Evolutionary conservation across 1,284 basidiomycete species (phyloP), one percentile per base, ranked within the genome.

Genomic region (Trichosporon sp.): DNA sequence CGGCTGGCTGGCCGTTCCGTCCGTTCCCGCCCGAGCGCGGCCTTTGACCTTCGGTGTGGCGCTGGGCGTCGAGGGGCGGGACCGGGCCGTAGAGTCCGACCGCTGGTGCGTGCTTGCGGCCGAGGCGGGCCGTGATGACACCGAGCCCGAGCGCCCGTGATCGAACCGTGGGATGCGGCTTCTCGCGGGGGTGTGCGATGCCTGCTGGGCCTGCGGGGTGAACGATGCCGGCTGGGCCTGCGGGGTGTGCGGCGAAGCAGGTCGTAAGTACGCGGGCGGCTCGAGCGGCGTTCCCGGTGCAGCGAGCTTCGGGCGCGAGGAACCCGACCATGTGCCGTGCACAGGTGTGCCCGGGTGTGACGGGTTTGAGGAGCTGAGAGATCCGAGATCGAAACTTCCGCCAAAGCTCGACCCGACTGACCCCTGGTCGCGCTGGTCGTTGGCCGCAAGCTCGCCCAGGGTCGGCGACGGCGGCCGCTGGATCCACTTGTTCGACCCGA

Each of bases 401-500:
- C 56, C 56, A n/a, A 31, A 29, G 29, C 56, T 60, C 56, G 56
- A 60, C 12, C 56, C 31, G 13, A 60, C 27, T 3, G 27, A 31
- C 18, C 15, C 13, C 11, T n/a, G 15, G 42, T 42, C 8, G 63
- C 44, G 47, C 23, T 66, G 8, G 35, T 25, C 12, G 51, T 35
- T 6, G 15, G 56, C 56, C 6, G 56, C 56, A 5, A 60, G 56
- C 29, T 60, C n/a, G 56, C 35, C 60, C n/a, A 21, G 60, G 47
- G 32, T 44, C 11, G 64, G 68, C 5, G 66, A 67, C 15, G 64
- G 53, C 12, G 71, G 62, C 11, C 66, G 66, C 66, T 72, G 71
- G 6, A 72, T 64, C 71, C 71, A 72, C 11, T 65, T 64, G 21
- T 35, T 29, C 21, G 65, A 56, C 6, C 65, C 65, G 9, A 62